phyloP scores from a whole-genome alignment of 148 eudicot species.

The Rheum nobile region DNA sequence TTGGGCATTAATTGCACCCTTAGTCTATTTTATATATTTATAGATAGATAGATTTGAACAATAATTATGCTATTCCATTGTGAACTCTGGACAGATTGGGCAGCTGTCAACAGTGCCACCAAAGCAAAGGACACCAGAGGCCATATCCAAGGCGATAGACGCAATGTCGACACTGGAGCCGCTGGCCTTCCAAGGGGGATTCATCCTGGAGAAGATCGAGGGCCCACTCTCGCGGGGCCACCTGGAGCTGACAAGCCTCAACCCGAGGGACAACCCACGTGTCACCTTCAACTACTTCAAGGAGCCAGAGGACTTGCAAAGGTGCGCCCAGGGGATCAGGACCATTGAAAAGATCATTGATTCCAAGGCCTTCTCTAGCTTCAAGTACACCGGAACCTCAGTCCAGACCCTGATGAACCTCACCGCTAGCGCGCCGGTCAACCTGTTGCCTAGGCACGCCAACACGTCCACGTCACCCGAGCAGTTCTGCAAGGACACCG shows the following conservation, averaged over 20 bases:
- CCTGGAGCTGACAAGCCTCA: constrained; percentile 32
- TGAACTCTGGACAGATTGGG: constrained; percentile 44
- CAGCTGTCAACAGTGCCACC: constrained; percentile 76
- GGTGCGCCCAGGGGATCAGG: constrained; percentile 55
- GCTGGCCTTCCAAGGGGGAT: constrained; percentile 64
- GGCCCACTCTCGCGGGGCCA: constrained; percentile 76
- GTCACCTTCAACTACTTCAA: constrained; percentile 89
- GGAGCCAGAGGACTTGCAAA: constrained; percentile 47
- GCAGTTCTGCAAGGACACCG: constrained; percentile 58
- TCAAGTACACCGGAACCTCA: constrained; percentile 25
- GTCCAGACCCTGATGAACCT: constrained; percentile 36
- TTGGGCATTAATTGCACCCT: too few relatives aligned
- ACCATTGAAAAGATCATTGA: constrained; percentile 43
- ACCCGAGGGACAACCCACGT: constrained; percentile 56
- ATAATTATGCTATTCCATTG: neutral
- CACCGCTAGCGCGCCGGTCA: constrained; percentile 40
- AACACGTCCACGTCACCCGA: constrained; percentile 24
- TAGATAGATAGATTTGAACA: too few relatives aligned
- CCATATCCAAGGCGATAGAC: constrained; percentile 54
- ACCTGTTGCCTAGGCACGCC: constrained; percentile 36
- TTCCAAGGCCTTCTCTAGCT: constrained; percentile 40
- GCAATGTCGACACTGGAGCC: constrained; percentile 37
- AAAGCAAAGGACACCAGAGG: constrained; percentile 76
- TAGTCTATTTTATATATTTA: too few relatives aligned
- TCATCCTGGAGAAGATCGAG: constrained; percentile 67